phyloP scores from a whole-genome alignment of 108 stramenopile genomes.

The Chaetoceros muelleri region DNA sequence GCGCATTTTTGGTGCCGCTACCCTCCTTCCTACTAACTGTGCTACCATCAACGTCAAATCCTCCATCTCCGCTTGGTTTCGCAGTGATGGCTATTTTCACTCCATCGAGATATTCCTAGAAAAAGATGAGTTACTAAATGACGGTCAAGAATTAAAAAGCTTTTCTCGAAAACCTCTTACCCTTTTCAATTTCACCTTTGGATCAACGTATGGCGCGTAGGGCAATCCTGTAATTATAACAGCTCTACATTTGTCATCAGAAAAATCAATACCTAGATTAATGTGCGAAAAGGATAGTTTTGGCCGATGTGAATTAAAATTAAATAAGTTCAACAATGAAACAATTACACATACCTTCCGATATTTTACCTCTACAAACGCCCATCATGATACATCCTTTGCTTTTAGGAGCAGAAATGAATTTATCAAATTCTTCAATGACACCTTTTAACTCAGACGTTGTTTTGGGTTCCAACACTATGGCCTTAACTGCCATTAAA shows the following conservation, averaged over 20 bases:
- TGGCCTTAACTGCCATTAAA: constrained; percentile 50
- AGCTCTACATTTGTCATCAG: constrained; percentile 83
- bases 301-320: constrained; percentile 21
- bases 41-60: constrained; percentile 37
- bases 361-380: constrained; percentile 91
- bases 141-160: too few species aligned
- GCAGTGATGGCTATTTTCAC: constrained; percentile 27
- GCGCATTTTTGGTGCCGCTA: background rate
- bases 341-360: constrained; percentile 27
- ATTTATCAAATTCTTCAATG: constrained; percentile 82
- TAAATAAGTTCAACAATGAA: background rate
- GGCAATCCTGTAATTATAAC: constrained; percentile 98
- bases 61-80: constrained; percentile 50
- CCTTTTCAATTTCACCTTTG: constrained; percentile 89
- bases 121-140: too few species aligned
- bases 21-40: background rate
- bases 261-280: constrained; percentile 93
- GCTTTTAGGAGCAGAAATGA: constrained; percentile 43
- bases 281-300: constrained; percentile 34
- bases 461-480: constrained; percentile 74
- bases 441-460: constrained; percentile 73
- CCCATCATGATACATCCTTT: constrained; percentile 87
- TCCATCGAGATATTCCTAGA: constrained; percentile 88
- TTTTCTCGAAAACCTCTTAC: too few species aligned
- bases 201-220: constrained; percentile 89